A percentile compares a stretch with the other conserved stretches of the same genome.
phyloP scores from a whole-genome alignment of 768 basidiomycete genomes.

The Termitomyces sp. region DNA sequence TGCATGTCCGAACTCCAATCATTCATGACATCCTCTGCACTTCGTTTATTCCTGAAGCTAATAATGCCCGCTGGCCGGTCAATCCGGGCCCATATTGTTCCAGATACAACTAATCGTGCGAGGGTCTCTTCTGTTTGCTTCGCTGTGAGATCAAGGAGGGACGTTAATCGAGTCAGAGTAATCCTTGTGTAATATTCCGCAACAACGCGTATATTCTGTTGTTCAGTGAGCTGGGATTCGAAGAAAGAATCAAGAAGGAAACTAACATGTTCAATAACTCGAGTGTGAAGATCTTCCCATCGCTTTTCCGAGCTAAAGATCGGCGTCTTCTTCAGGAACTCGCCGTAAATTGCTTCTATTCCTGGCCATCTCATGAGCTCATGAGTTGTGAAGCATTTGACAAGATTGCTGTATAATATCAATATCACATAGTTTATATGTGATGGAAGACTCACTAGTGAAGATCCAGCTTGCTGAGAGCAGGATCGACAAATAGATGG shows the following conservation, averaged over 20 bases:
- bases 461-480: conserved; percentile 72
- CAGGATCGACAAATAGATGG: conserved; percentile 74
- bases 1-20: conserved; percentile 98
- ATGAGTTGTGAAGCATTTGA: conserved; percentile 89
- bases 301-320: conserved; percentile 76
- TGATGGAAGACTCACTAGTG: conserved; percentile 57
- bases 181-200: conserved; percentile 94
- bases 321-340: conserved; percentile 69
- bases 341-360: conserved; percentile 83
- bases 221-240: conserved; percentile 1
- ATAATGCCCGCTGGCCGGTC: conserved; percentile 90
- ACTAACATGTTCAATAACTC: conserved; percentile 94
- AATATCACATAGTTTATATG: conserved; percentile 7
- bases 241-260: not conserved
- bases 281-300: conserved; percentile 93
- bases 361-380: conserved; percentile 98
- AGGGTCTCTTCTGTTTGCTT: conserved; percentile 86
- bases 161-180: conserved; percentile 73
- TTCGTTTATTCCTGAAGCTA: conserved; percentile 77
- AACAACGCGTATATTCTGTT: conserved; percentile 91
- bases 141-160: conserved; percentile 78
- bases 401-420: conserved; percentile 62
- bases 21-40: conserved; percentile 92
- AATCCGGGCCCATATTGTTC: conserved; percentile 89
- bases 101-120: conserved; percentile 84